Conservation (phyloP, 208 protist genomes). For the Acanthamoeba quina region DNA sequence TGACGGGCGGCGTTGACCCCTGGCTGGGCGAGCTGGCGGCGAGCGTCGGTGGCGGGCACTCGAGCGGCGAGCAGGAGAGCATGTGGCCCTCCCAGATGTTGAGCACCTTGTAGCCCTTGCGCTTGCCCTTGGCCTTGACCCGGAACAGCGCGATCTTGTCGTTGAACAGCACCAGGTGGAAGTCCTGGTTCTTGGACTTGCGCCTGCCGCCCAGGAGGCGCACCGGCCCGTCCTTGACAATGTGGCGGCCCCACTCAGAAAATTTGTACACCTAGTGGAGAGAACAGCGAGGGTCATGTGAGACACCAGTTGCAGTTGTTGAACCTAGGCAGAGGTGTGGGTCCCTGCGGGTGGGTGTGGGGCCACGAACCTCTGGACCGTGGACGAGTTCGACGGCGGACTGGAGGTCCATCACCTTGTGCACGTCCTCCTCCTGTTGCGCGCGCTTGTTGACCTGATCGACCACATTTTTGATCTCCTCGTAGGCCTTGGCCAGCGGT, state of each 20-base stretch:
- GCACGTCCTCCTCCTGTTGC: constrained; percentile 46
- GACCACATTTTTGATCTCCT: constrained; percentile 65
- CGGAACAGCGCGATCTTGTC: constrained; percentile 26
- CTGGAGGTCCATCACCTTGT: constrained; percentile 47
- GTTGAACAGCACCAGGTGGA: constrained; percentile 41
- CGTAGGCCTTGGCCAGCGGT: not conserved
- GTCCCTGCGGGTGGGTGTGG: no score
- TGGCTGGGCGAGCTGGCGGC: not conserved
- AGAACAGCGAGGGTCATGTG: not conserved
- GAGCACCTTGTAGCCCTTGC: constrained; percentile 8
- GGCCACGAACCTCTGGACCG: not conserved
- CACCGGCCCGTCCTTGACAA: constrained; percentile 17
- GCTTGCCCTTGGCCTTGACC: constrained; percentile 49
- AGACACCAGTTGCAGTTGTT: not conserved
- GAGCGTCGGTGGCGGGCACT: not conserved
- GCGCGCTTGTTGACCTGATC: constrained; percentile 70
- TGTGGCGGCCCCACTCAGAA: constrained; percentile 21
- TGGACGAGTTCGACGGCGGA: not conserved
- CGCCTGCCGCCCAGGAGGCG: not conserved
- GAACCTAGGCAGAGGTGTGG: not conserved
- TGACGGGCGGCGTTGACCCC: not conserved
- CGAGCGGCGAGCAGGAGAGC: not conserved
- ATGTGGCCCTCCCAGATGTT: not conserved
- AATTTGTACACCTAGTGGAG: not conserved
- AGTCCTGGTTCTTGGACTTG: not conserved